phyloP scores from a whole-genome alignment of 768 basidiomycete species.

The Xerocomellus chrysenteron region DNA sequence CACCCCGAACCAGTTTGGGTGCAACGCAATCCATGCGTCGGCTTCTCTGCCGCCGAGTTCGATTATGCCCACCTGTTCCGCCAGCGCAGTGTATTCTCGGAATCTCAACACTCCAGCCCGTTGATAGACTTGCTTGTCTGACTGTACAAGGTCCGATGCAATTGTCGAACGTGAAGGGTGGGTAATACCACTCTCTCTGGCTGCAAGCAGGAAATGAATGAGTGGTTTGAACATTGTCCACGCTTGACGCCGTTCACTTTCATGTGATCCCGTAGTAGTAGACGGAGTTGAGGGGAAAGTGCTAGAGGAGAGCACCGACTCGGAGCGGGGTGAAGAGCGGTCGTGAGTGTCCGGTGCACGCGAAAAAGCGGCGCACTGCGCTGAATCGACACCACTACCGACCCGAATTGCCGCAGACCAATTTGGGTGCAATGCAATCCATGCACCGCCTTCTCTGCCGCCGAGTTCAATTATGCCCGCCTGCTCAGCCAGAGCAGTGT shows the following conservation, averaged over 20 bases:
- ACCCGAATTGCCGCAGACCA: background rate
- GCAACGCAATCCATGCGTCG: conserved; percentile 29
- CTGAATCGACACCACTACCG: background rate
- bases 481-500: conserved; percentile 26
- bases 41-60: conserved; percentile 18
- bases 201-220: conserved; percentile 22
- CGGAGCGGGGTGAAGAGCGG: background rate
- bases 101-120: conserved; percentile 29
- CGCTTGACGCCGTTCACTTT: background rate
- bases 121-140: conserved; percentile 26
- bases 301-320: conserved; percentile 1
- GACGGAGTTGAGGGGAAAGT: conserved; percentile 5
- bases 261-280: background rate
- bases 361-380: conserved; percentile 1
- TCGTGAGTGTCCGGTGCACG: conserved; percentile 5
- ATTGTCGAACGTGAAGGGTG: conserved; percentile 42
- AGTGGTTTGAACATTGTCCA: conserved; percentile 33
- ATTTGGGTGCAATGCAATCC: conserved; percentile 30
- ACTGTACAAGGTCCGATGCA: conserved; percentile 31
- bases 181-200: conserved; percentile 28
- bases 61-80: conserved; percentile 26
- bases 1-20: conserved; percentile 21
- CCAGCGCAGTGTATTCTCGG: conserved; percentile 27
- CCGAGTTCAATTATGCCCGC: conserved; percentile 29
- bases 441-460: conserved; percentile 11